A percentile compares a stretch with the other conserved stretches of the same genome.
Evolutionary conservation across 2,329 filamentous ascomycete genomes (phyloP).

Genomic region (Fusarium tjaetaba): DNA sequence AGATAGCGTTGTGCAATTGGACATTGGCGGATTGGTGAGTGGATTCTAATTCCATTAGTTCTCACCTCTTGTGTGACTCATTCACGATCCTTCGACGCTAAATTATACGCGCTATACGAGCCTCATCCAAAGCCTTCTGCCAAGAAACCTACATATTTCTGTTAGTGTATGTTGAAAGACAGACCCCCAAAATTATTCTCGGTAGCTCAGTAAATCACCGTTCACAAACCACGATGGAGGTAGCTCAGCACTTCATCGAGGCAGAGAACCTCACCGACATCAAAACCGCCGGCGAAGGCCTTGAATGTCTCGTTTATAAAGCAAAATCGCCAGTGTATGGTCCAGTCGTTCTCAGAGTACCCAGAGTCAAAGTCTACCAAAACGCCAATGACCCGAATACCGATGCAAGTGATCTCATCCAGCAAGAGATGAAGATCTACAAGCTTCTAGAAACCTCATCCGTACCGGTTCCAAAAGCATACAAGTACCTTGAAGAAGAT

Average conservation of each 20-base stretch:
- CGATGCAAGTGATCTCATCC: background rate
- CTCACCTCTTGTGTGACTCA: background rate
- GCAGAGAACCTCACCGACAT: background rate
- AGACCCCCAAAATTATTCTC: background rate
- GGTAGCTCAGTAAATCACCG: background rate
- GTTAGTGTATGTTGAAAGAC: accelerated
- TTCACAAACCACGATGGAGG: background rate
- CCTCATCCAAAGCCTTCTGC: background rate
- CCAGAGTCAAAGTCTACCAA: constrained; percentile 9
- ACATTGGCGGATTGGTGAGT: background rate
- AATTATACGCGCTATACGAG: background rate
- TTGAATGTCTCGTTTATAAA: constrained; percentile 21
- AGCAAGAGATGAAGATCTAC: constrained; percentile 11
- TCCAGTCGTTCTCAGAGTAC: constrained; percentile 1
- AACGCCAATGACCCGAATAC: background rate
- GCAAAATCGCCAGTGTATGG: background rate
- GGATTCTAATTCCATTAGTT: background rate
- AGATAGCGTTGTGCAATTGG: background rate
- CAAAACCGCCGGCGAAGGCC: background rate
- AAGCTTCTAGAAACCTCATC: background rate
- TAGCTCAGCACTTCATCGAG: background rate
- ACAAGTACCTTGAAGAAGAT: constrained; percentile 7
- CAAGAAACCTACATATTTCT: background rate
- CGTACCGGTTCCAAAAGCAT: background rate
- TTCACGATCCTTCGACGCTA: background rate